Base-by-base conservation (phyloP, 2,329 filamentous ascomycete genomes). In the Sporothrix dimorphospora region DNA sequence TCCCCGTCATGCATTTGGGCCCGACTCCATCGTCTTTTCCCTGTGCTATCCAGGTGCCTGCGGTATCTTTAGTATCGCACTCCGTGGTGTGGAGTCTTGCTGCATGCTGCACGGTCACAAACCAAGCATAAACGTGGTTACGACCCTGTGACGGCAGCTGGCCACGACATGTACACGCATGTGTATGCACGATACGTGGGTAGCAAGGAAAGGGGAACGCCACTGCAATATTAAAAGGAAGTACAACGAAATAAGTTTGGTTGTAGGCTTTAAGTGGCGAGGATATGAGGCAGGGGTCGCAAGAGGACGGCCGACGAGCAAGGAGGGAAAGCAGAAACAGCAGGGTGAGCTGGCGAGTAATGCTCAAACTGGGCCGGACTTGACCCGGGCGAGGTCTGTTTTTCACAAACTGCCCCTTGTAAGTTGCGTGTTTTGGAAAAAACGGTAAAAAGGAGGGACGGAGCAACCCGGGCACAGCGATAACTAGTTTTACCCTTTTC, bases 131-230 rank as follows among this genome's bases (percentile, higher is more conserved):
- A 65, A 27, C 34, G 21, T 40, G n/a, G 38, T 45, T 57, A 24
- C 49, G 14, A 70, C 53, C 55, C 68, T 70, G 40, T 61, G 34
- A 61, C 68, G 53, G 68, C 38, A 47, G 40, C 40, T 14, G 40
- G 38, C 27, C 42, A 70, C 51, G n/a, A 42, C 34, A 19, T 53
- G 19, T 42, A 34, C 65, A 21, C 27, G 63, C 42, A 34, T 30
- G 24, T 30, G 14, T 34, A 49, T n/a, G 38, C 14, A 45, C 12
- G 38, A 65, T 45, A 45, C 59, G 38, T 63, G 59, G 49, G 12
- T 21, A 55, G 24, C 51, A 30, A 55, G 24, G 51, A 30, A 55
- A 65, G 6, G 38, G 34, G 45, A 42, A 45, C 21, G 59, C 59
- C 59, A 27, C 59, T 12, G 3, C 38, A 45, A 27, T 38, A 19